Evolutionary conservation across 192 early-diverging fungal species (phyloP).

Genomic region (Coemansia sp.): DNA sequence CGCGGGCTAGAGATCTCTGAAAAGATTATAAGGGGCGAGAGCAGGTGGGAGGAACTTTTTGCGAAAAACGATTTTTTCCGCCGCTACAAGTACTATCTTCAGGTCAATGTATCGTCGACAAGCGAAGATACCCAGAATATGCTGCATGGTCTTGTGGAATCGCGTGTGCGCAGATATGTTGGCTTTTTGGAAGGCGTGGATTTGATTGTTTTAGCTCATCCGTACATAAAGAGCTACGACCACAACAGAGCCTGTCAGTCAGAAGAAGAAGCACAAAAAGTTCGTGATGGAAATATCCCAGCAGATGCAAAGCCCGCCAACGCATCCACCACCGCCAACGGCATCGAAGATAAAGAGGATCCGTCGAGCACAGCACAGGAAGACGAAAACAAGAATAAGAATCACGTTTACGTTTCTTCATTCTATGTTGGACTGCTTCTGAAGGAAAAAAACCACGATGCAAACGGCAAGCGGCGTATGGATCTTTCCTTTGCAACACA

Average conservation of each 20-base stretch:
- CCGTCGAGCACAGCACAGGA: not conserved
- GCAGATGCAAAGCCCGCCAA: not conserved
- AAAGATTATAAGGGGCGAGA: conserved; percentile 72
- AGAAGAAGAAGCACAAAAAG: conserved; percentile 66
- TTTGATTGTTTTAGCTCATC: conserved; percentile 74
- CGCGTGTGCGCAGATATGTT: conserved; percentile 83
- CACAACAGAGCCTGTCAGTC: conserved; percentile 63
- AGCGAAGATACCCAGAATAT: conserved; percentile 71
- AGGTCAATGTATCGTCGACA: conserved; percentile 79
- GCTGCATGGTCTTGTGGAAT: conserved; percentile 91
- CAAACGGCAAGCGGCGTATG: conserved; percentile 61
- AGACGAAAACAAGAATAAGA: not conserved
- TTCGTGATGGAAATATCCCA: conserved; percentile 64
- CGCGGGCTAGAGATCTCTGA: conserved; percentile 75
- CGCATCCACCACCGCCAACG: not conserved
- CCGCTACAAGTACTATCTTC: conserved; percentile 85
- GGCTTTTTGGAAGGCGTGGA: conserved; percentile 79
- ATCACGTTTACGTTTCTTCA: conserved; percentile 59
- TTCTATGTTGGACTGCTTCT: conserved; percentile 90
- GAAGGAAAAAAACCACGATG: conserved; percentile 55
- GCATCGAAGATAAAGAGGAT: not conserved
- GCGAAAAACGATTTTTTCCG: conserved; percentile 86
- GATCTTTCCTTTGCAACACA: conserved; percentile 79
- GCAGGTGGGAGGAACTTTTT: conserved; percentile 82
- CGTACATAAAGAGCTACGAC: conserved; percentile 87